phyloP scores from a whole-genome alignment of 176 grass and related monocot genomes.

The Tillandsia fasciculata region DNA sequence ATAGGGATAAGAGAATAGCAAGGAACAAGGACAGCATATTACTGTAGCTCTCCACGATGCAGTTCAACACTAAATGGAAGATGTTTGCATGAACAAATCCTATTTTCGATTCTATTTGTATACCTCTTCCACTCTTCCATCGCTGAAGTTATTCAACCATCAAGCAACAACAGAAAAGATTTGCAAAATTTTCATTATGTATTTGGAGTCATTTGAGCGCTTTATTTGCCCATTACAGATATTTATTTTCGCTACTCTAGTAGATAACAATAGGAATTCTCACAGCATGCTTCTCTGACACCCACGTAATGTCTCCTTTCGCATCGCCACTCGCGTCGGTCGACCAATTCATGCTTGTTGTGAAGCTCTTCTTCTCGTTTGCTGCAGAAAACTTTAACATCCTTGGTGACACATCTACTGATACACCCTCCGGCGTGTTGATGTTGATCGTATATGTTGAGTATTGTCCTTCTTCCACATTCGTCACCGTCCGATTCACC shows the following conservation, averaged over 20 bases:
- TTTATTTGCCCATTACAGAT: too few relatives aligned
- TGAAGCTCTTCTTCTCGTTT: background rate
- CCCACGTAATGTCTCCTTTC: conserved; percentile 17
- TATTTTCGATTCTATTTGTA: too few relatives aligned
- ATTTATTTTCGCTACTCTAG: background rate
- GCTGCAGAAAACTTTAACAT: background rate
- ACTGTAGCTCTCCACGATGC: background rate
- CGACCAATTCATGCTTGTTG: conserved; percentile 17
- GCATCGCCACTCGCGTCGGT: background rate
- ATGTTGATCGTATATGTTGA: background rate
- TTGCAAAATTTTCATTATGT: too few relatives aligned
- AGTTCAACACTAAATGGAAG: background rate
- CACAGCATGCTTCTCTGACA: conserved; percentile 15
- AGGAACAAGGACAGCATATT: background rate
- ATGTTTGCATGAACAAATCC: too few relatives aligned
- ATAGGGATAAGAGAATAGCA: background rate
- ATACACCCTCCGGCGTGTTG: background rate
- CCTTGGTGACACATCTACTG: background rate
- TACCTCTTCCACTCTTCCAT: too few relatives aligned
- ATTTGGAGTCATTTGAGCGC: too few relatives aligned
- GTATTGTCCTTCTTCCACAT: background rate
- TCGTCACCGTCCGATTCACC: conserved; percentile 3
- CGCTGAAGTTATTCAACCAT: too few relatives aligned
- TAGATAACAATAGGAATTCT: conserved; percentile 18
- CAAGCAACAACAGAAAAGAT: too few relatives aligned